Evolutionary conservation across 441 rosid species (phyloP).

Genomic region (Eruca vesicaria): DNA sequence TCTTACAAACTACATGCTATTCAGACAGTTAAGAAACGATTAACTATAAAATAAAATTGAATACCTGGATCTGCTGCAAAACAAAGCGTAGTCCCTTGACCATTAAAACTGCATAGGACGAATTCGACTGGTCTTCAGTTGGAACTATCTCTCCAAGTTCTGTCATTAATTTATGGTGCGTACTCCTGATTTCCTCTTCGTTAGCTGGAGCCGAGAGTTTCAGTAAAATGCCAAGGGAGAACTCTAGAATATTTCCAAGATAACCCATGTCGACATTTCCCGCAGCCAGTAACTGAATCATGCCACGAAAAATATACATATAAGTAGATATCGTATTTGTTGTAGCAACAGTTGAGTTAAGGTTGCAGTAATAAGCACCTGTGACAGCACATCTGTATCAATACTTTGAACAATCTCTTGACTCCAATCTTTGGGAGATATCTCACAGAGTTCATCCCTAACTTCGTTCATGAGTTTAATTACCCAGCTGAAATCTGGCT

Average conservation of each 20-base stretch:
- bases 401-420: slow-evolving; percentile 69
- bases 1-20: not conserved
- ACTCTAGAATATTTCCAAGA: slow-evolving; percentile 74
- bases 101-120: slow-evolving; percentile 59
- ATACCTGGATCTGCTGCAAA: slow-evolving; percentile 88
- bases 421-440: slow-evolving; percentile 84
- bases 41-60: not conserved
- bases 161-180: slow-evolving; percentile 53
- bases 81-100: slow-evolving; percentile 84
- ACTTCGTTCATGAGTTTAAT: slow-evolving; percentile 83
- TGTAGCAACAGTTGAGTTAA: slow-evolving; percentile 2
- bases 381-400: slow-evolving; percentile 72
- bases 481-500: slow-evolving; percentile 62
- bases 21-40: not conserved
- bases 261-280: slow-evolving; percentile 69
- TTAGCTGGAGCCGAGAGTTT: slow-evolving; percentile 79
- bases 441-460: slow-evolving; percentile 82
- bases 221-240: slow-evolving; percentile 65
- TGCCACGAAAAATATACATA: not conserved
- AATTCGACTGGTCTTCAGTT: slow-evolving; percentile 42
- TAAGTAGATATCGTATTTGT: not conserved
- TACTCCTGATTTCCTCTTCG: slow-evolving; percentile 63
- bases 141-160: slow-evolving; percentile 66
- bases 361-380: slow-evolving; percentile 43
- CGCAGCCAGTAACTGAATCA: slow-evolving; percentile 62